Conservation (phyloP, 257 asterid species). For the Nicotiana obtusifolia region DNA sequence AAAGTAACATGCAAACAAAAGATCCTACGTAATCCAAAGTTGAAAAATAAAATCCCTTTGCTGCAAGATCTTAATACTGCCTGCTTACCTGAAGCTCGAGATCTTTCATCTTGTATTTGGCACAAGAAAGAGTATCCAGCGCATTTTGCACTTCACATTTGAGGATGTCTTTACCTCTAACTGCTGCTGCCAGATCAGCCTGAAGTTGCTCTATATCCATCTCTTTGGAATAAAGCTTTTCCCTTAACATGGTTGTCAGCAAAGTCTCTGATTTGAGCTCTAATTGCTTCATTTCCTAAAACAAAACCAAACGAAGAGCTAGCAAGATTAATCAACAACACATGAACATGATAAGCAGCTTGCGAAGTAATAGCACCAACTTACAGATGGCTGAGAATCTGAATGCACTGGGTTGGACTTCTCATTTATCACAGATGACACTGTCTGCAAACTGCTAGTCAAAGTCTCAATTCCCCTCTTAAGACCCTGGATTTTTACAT, state of each 20-base stretch:
- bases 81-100: slow-evolving; percentile 73
- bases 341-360: not conserved
- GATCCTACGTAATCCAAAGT: not conserved
- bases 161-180: slow-evolving; percentile 74
- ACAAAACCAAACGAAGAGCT: slow-evolving; percentile 14
- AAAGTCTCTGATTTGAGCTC: slow-evolving; percentile 82
- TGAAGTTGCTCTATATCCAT: slow-evolving; percentile 74
- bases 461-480: slow-evolving; percentile 69
- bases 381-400: slow-evolving; percentile 40
- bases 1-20: not conserved
- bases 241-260: slow-evolving; percentile 68
- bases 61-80: not conserved
- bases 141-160: slow-evolving; percentile 85
- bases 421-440: slow-evolving; percentile 44
- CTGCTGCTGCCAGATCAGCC: slow-evolving; percentile 88
- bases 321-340: not conserved
- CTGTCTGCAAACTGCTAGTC: slow-evolving; percentile 43
- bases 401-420: slow-evolving; percentile 22
- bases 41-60: not conserved
- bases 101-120: slow-evolving; percentile 75
- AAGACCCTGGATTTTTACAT: slow-evolving; percentile 82
- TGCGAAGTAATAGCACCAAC: not conserved
- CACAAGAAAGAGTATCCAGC: slow-evolving; percentile 64
- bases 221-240: slow-evolving; percentile 84
- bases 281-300: slow-evolving; percentile 55